phyloP scores from a whole-genome alignment of 1,139 yeast genomes.

The Saccharomyces hybrid region DNA sequence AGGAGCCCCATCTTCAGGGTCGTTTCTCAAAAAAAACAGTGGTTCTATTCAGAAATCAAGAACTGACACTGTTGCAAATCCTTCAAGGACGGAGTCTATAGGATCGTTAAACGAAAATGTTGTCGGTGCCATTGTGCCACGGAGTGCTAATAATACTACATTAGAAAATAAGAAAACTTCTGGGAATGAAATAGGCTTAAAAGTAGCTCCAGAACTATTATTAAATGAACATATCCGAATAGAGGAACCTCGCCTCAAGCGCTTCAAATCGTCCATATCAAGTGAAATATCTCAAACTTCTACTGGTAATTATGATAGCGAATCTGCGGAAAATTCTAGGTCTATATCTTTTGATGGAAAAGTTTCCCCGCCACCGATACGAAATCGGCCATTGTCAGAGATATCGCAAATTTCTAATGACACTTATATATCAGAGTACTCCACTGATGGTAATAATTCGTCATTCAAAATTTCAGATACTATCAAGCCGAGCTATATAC shows the following conservation, averaged over 20 bases:
- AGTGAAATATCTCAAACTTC: constrained; percentile 25
- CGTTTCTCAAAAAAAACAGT: neutral
- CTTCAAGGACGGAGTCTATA: neutral
- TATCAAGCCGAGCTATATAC: constrained; percentile 9
- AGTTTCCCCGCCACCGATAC: constrained; percentile 14
- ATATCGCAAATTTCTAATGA: constrained; percentile 57
- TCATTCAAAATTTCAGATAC: constrained; percentile 17
- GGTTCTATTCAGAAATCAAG: neutral
- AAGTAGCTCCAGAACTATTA: neutral
- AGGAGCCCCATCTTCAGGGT: constrained; percentile 3
- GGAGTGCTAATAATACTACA: neutral
- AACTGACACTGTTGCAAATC: neutral
- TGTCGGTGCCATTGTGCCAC: neutral
- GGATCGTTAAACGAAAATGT: neutral
- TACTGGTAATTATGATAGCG: constrained; percentile 18
- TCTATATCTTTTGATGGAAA: constrained; percentile 10
- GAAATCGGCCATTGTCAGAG: constrained; percentile 57
- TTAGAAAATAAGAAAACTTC: neutral
- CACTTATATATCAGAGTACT: constrained; percentile 37
- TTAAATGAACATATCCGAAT: constrained; percentile 3
- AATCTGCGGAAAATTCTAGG: constrained; percentile 10
- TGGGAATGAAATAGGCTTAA: constrained; percentile 3
- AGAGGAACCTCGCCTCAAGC: constrained; percentile 17
- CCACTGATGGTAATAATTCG: constrained; percentile 31
- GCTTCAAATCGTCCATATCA: constrained; percentile 24